Evolutionary conservation across 1,284 basidiomycete genomes (phyloP), one percentile per base, ranked within the genome.

Genomic region (Acaromyces ingoldii): DNA sequence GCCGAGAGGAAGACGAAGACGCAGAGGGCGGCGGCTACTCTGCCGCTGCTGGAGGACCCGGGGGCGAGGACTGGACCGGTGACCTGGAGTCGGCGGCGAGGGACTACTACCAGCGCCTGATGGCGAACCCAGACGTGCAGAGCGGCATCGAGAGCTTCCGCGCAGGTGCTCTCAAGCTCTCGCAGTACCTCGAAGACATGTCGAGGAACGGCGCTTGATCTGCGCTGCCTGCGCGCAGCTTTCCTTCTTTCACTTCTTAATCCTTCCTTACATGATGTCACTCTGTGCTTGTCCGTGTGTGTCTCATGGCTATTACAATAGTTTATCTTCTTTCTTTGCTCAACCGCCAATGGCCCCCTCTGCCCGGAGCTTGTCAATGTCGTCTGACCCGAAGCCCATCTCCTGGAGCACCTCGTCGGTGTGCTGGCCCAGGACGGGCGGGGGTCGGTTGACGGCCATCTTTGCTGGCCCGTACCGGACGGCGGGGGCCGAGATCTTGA

Each of bases 401-500:
- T 89, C 87, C n/a, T 59, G n/a, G 41, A 78, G 51, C 11, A 78
- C 69, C 53, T 78, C 77, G 50, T 74, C 66, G 7, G 74, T 76
- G 56, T 78, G 77, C 57, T 78, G 66, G 6, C 73, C 70, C 6
- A 78, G 57, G 3, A 76, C 77, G 0, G 71, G 71, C 22, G 72
- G 69, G 3, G 67, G 53, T 15, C 62, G 39, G 0, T 55, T 57
- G 22, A 72, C 54, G 62, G 74, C 70, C 76, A 77, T 77, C 52
- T 85, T 85, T 69, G 82, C 79, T 2, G 89, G 89, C 67, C 93
- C 89, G 78, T 93, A 96, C 15, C 82, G 80, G 31, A 95, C 89
- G 0, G 91, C 85, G 2, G 91, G 89, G 1, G 84, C 85, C 3
- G 91, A 86, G 53, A 96, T 79, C 76, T 89, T 91, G 75, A 96